A percentile compares a stretch with the other conserved stretches of the same genome.
Conservation (phyloP, 1,284 basidiomycete species). For the Anthracocystis setariae region DNA sequence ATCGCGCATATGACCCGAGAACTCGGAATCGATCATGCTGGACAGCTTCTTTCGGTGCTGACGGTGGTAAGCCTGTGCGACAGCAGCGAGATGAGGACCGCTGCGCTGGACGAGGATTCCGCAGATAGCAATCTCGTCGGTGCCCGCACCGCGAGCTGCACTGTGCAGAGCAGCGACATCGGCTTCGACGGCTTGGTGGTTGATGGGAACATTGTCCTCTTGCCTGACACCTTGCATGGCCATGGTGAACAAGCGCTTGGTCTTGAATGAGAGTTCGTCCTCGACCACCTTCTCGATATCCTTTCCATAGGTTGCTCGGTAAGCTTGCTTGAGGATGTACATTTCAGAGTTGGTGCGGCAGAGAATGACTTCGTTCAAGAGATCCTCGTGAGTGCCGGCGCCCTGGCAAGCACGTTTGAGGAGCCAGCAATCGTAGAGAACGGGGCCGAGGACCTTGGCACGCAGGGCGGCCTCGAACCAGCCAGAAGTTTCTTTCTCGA, state of each 20-base stretch:
- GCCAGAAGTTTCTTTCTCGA: constrained; percentile 66
- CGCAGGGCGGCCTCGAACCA: constrained; percentile 61
- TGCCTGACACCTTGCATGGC: constrained; percentile 59
- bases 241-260: constrained; percentile 62
- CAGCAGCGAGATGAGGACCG: constrained; percentile 59
- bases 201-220: constrained; percentile 55
- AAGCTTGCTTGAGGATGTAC: constrained; percentile 63
- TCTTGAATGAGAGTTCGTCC: constrained; percentile 66
- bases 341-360: constrained; percentile 62
- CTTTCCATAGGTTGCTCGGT: constrained; percentile 54
- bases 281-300: constrained; percentile 64
- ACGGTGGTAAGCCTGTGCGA: constrained; percentile 60
- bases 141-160: constrained; percentile 53
- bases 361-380: constrained; percentile 66
- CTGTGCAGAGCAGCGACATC: constrained; percentile 44
- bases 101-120: constrained; percentile 64
- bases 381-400: constrained; percentile 64
- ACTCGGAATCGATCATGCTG: constrained; percentile 59
- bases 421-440: constrained; percentile 62
- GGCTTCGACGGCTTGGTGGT: constrained; percentile 42
- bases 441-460: constrained; percentile 59
- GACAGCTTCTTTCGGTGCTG: constrained; percentile 47
- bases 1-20: constrained; percentile 64
- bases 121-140: constrained; percentile 62
- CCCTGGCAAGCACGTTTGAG: constrained; percentile 63